Evolutionary conservation across 495 filamentous ascomycete genomes (phyloP), one percentile per base, ranked within the genome.

Genomic region (Podospora pseudoanserina): DNA sequence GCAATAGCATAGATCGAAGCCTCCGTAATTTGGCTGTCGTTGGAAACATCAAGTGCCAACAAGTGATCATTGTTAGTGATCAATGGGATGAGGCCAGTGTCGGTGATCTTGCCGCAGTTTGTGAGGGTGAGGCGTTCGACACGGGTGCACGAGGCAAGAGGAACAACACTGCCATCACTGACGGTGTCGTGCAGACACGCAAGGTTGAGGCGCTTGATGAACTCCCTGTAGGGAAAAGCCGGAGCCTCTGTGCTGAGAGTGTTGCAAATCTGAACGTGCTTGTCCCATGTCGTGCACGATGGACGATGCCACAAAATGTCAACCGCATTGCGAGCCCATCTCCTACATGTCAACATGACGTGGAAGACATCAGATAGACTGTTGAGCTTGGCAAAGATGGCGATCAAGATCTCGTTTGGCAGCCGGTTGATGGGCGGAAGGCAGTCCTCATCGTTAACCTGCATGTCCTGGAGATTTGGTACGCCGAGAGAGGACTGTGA

Each of bases 241-340:
- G 91, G 89, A 32, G 88, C 77, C 57, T 84, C 75, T 39, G 88
- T 79, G 44, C 88, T 83, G 32, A 97, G 86, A 2, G 96, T 91
- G 19, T 83, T 80, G 71, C 92, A 91, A 71, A 98, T 93, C 64
- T 83, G 88, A 71, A 86, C 82, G 70, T 97, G 86, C 72, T 91
- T 91, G 19, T 83, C 74, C 91, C 93, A 98, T 65, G 86, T 91
- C 68, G 90, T 91, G 80, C 95, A 97, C 30, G 91, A 86, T 2
- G 96, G 95, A 60, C 95, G 86, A 76, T 98, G 94, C 95, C 95
- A 99, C 15, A 99, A 84, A 59, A 97, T 86, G 64, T 94, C 95
- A 34, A 98, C 96, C 61, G 88, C 90, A 75, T 97, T 97, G 68
- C 90, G 84, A 57, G 96, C 90, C 96, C 96, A 99, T 69, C 89